These are phyloP conservation scores for Teunomyces aglyptinius DNA, from an alignment of 805 yeast genomes.

Conservation along the genomic window DNA sequence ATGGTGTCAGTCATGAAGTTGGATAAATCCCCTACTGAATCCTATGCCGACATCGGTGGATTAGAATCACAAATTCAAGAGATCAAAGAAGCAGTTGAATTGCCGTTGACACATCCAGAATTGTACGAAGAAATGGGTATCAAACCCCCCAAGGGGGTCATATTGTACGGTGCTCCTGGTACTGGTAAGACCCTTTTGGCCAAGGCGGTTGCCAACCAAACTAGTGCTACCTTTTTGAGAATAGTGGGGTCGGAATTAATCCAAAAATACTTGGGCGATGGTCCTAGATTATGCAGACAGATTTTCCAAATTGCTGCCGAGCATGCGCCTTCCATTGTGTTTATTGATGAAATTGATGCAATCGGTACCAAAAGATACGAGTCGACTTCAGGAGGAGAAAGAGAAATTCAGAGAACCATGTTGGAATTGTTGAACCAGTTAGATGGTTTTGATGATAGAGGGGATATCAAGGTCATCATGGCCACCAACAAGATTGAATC, in stretches of 20 bases:
- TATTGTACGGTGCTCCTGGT: constrained; percentile 96
- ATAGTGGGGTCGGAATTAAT: constrained; percentile 96
- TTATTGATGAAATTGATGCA: constrained; percentile 98
- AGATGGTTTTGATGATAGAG: constrained; percentile 96
- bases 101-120: constrained; percentile 95
- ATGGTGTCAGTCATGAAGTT: constrained; percentile 97
- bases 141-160: constrained; percentile 97
- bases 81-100: constrained; percentile 94
- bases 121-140: constrained; percentile 98
- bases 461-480: constrained; percentile 97
- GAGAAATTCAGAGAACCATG: constrained; percentile 98
- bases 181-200: constrained; percentile 95
- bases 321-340: constrained; percentile 96
- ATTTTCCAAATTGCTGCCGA: constrained; percentile 96
- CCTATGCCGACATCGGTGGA: constrained; percentile 97
- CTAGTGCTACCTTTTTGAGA: constrained; percentile 92
- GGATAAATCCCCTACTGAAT: constrained; percentile 95
- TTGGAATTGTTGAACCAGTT: constrained; percentile 90
- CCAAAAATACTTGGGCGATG: constrained; percentile 96
- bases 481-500: constrained; percentile 95
- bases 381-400: constrained; percentile 95
- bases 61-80: constrained; percentile 94
- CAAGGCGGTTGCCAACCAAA: constrained; percentile 97
- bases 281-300: constrained; percentile 92
- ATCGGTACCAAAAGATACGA: constrained; percentile 98